A percentile compares a stretch with the other conserved stretches of the same genome.
Evolutionary conservation across 1,284 basidiomycete genomes (phyloP).

Genomic region (Melanopsichium pennsylvanicum): DNA sequence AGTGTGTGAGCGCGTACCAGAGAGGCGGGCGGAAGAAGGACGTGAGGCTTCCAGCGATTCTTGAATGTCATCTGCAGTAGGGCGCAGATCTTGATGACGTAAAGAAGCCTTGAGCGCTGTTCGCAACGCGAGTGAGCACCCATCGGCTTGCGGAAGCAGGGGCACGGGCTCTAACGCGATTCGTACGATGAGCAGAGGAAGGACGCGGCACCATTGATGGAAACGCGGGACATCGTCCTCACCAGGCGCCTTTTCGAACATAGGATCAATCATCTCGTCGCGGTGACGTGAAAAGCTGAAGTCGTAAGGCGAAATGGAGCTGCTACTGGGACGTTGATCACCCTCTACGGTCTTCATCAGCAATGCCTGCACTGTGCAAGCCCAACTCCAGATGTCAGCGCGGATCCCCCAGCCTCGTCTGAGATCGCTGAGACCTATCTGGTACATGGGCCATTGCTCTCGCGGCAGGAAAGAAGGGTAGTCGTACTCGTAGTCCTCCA

Average conservation of each 20-base stretch:
- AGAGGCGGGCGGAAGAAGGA: background rate
- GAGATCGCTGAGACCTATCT: slow-evolving; percentile 45
- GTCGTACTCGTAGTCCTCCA: slow-evolving; percentile 53
- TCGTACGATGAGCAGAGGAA: slow-evolving; percentile 47
- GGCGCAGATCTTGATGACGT: slow-evolving; percentile 41
- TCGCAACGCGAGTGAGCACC: slow-evolving; percentile 17
- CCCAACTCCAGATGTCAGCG: slow-evolving; percentile 59
- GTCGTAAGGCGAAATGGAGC: slow-evolving; percentile 53
- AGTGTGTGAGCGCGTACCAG: background rate
- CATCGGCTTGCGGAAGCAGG: slow-evolving; percentile 21
- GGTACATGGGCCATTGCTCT: slow-evolving; percentile 27
- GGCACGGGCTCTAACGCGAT: slow-evolving; percentile 25
- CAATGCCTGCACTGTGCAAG: slow-evolving; percentile 50
- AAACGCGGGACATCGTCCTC: slow-evolving; percentile 51
- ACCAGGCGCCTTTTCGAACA: slow-evolving; percentile 30
- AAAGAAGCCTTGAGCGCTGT: slow-evolving; percentile 31
- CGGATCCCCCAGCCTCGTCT: slow-evolving; percentile 54
- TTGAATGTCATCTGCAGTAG: slow-evolving; percentile 36
- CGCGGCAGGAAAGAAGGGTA: slow-evolving; percentile 20
- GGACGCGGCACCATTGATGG: slow-evolving; percentile 52
- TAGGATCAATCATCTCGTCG: slow-evolving; percentile 45
- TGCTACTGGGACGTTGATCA: slow-evolving; percentile 34
- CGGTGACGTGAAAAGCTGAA: slow-evolving; percentile 51
- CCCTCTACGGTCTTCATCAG: slow-evolving; percentile 41
- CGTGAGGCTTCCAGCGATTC: slow-evolving; percentile 9